A percentile compares a stretch with the other conserved stretches of the same genome.
Evolutionary conservation across 768 basidiomycete genomes (phyloP).

Genomic region (Hirschioporus abietinus): DNA sequence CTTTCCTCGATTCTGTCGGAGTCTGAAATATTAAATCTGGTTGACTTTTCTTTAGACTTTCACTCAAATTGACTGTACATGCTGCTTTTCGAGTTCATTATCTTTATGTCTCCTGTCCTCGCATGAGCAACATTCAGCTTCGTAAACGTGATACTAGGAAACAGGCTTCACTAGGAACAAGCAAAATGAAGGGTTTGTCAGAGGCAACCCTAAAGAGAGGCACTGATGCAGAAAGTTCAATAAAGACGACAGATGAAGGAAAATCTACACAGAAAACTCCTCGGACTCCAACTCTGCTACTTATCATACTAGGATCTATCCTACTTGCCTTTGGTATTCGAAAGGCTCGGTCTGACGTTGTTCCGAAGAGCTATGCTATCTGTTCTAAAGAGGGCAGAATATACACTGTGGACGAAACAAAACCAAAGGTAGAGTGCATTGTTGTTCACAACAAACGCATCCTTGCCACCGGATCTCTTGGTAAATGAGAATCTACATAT

Average conservation of each 20-base stretch:
- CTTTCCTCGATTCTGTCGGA: no score
- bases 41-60: no score
- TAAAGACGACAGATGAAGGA: background rate
- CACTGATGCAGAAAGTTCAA: background rate
- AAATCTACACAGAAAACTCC: background rate
- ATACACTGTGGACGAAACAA: constrained; percentile 60
- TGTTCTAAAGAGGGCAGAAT: constrained; percentile 49
- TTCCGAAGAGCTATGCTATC: constrained; percentile 41
- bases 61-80: no score
- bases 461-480: constrained; percentile 39
- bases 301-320: background rate
- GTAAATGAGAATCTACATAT: constrained; percentile 27
- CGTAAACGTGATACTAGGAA: no score
- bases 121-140: no score
- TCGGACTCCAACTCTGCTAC: background rate
- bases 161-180: no score
- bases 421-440: constrained; percentile 57
- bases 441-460: constrained; percentile 45
- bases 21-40: no score
- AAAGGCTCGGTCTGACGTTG: background rate
- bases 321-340: background rate
- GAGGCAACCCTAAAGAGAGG: no score
- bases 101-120: no score
- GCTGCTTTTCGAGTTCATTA: no score
- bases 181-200: no score